These are phyloP conservation scores for Cutaneotrichosporon dermatis DNA, from an alignment of 1,284 basidiomycete species.

Conservation along the genomic window DNA sequence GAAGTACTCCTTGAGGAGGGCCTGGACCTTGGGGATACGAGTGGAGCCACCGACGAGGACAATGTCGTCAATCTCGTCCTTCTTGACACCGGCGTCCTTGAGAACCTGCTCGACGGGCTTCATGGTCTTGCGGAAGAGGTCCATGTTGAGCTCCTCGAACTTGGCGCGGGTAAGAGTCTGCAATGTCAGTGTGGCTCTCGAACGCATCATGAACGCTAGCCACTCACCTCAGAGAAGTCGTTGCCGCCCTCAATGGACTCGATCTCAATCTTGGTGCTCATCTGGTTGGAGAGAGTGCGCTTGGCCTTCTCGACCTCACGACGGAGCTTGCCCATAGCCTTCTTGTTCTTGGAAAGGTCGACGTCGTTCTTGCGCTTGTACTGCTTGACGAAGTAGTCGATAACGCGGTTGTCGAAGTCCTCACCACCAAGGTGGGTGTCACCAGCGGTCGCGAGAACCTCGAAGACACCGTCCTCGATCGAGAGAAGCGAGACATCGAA, in stretches of 20 bases:
- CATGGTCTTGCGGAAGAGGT: slow-evolving; percentile 98
- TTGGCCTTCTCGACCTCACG: slow-evolving; percentile 99
- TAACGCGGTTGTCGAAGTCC: slow-evolving; percentile 97
- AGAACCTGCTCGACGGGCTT: slow-evolving; percentile 98
- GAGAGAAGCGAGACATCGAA: slow-evolving; percentile 98
- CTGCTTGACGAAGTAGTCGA: slow-evolving; percentile 93
- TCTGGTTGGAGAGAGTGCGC: slow-evolving; percentile 82
- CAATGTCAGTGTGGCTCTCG: no score
- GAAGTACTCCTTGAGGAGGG: slow-evolving; percentile 82
- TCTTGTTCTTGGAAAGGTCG: slow-evolving; percentile 79
- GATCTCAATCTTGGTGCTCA: slow-evolving; percentile 68
- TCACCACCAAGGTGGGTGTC: slow-evolving; percentile 99
- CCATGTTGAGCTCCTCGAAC: slow-evolving; percentile 98
- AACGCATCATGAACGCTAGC: background rate
- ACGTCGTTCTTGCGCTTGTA: slow-evolving; percentile 95
- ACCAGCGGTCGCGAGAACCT: slow-evolving; percentile 98
- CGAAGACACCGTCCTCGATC: slow-evolving; percentile 98
- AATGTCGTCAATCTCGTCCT: slow-evolving; percentile 94
- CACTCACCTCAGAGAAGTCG: slow-evolving; percentile 82
- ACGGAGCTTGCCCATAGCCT: slow-evolving; percentile 94
- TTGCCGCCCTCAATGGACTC: slow-evolving; percentile 89
- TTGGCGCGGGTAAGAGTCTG: slow-evolving; percentile 85
- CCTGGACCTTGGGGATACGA: slow-evolving; percentile 96
- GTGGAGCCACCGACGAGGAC: slow-evolving; percentile 98
- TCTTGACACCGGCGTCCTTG: slow-evolving; percentile 96